A percentile compares a stretch with the other conserved stretches of the same genome.
Conservation (phyloP, 305 asterid genomes). For the Caryopteris hybrid region DNA sequence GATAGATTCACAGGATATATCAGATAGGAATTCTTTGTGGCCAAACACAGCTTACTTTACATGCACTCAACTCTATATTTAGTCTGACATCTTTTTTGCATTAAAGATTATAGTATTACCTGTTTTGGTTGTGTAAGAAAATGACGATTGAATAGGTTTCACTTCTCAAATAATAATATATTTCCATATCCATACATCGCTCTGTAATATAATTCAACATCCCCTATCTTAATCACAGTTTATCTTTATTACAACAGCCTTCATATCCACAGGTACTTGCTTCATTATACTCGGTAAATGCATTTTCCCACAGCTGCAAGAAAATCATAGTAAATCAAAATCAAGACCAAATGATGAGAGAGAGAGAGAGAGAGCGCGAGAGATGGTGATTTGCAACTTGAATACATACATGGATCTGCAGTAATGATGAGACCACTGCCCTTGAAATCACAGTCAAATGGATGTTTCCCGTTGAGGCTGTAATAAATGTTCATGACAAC, state of each 20-base stretch:
- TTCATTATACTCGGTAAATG: conserved; percentile 6
- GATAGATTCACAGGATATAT: neutral
- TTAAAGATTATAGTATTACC: too few relatives aligned
- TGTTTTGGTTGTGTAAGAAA: too few relatives aligned
- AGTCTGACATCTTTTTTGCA: too few relatives aligned
- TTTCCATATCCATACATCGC: neutral
- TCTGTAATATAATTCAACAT: neutral
- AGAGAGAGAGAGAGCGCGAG: neutral
- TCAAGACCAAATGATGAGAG: neutral
- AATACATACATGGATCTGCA: conserved; percentile 20
- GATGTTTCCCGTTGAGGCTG: conserved; percentile 4
- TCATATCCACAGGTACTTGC: too few relatives aligned
- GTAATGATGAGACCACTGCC: conserved; percentile 19
- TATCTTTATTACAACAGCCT: too few relatives aligned
- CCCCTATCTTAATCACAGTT: neutral
- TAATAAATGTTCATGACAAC: conserved; percentile 35
- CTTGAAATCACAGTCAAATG: conserved; percentile 12
- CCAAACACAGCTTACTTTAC: too few relatives aligned
- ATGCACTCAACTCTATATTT: too few relatives aligned
- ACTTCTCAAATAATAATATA: too few relatives aligned
- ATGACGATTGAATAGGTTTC: too few relatives aligned
- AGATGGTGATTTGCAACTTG: neutral
- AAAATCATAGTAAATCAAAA: neutral
- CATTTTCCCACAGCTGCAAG: conserved; percentile 26
- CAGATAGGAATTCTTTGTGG: neutral